Evolutionary conservation across 2,329 filamentous ascomycete species (phyloP), one percentile per base, ranked within the genome.

Genomic region (Penicillium freii): DNA sequence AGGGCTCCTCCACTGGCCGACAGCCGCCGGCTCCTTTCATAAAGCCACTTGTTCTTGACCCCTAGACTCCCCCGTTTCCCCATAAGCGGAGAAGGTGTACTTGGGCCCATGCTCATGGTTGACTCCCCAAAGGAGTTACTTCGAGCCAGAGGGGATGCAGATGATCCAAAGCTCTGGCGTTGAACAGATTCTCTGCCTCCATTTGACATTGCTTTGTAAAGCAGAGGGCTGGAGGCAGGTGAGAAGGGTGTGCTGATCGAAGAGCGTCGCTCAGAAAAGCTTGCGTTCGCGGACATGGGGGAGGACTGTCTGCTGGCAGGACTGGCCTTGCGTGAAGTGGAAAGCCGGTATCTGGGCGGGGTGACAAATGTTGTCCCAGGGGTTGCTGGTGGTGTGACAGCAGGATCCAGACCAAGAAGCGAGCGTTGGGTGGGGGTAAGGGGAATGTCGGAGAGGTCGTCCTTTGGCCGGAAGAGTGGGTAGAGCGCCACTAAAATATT

Each of bases 41-140:
- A 97, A 59, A 97, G 75, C 93, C 93, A 97, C 77, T 94, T 96
- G 78, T 87, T 96, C 75, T 93, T 97, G 70, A 97, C 71, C 0
- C 87, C 86, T 51, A 95, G 85, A 63, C 85, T 92, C 42, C 87
- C 87, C 56, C 86, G 83, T 77, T 89, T 91, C 38, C 83, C 72
- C 51, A 67, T 81, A 6, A 80, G 76, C 0, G 90, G 89, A 62
- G 87, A 92, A 1, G 90, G 89, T 19, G 88, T 87, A 15, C 83
- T 81, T 1, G 88, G 85, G 23, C 46, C 53, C 31, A 56, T 36
- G 38, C 53, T 56, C 31, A 36, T 31, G 9, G 46, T 84, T 21
- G 86, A 75, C 57, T 73, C 74, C 55, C 68, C 67, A 46, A 75
- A 71, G 40, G 71, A 66, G 47, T 68, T 72, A 56, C 66, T 71